Conservation (phyloP, 768 basidiomycete genomes). For the Termitomyces bulborhizus region DNA sequence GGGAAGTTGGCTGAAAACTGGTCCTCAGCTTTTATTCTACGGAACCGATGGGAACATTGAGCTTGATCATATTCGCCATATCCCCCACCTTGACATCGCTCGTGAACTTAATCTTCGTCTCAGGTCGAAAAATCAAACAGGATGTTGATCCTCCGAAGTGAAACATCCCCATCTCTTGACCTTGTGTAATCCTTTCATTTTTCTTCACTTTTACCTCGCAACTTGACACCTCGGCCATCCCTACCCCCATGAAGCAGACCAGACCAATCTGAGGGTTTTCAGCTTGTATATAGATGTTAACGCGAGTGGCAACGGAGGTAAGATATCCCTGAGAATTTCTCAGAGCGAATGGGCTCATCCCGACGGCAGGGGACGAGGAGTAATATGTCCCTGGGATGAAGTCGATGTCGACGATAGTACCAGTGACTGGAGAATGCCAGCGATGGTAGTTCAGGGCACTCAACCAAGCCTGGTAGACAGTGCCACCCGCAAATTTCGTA, state of each 20-base stretch:
- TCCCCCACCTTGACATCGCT: background rate
- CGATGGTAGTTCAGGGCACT: slow-evolving; percentile 44
- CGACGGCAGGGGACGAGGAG: slow-evolving; percentile 11
- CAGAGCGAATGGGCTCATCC: slow-evolving; percentile 9
- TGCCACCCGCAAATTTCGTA: slow-evolving; percentile 33
- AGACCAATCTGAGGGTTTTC: slow-evolving; percentile 44
- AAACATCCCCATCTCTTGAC: slow-evolving; percentile 57
- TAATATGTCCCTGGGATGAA: slow-evolving; percentile 39
- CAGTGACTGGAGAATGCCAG: slow-evolving; percentile 46
- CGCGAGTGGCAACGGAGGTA: slow-evolving; percentile 40
- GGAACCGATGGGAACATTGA: background rate
- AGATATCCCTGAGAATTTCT: slow-evolving; percentile 31
- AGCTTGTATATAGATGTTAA: slow-evolving; percentile 49
- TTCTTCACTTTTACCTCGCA: slow-evolving; percentile 41
- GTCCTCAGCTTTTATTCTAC: too few relatives aligned
- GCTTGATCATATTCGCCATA: background rate
- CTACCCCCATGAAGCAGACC: slow-evolving; percentile 35
- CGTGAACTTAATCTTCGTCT: slow-evolving; percentile 7
- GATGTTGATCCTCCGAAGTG: slow-evolving; percentile 56
- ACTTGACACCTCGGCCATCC: slow-evolving; percentile 55
- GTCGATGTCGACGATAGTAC: slow-evolving; percentile 30
- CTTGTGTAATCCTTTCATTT: slow-evolving; percentile 27
- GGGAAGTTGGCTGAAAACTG: too few relatives aligned
- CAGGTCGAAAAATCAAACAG: slow-evolving; percentile 32
- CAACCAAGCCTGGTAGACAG: slow-evolving; percentile 45